Evolutionary conservation across 1,284 basidiomycete genomes (phyloP), one percentile per base, ranked within the genome.

Genomic region (Vanrija humicola): DNA sequence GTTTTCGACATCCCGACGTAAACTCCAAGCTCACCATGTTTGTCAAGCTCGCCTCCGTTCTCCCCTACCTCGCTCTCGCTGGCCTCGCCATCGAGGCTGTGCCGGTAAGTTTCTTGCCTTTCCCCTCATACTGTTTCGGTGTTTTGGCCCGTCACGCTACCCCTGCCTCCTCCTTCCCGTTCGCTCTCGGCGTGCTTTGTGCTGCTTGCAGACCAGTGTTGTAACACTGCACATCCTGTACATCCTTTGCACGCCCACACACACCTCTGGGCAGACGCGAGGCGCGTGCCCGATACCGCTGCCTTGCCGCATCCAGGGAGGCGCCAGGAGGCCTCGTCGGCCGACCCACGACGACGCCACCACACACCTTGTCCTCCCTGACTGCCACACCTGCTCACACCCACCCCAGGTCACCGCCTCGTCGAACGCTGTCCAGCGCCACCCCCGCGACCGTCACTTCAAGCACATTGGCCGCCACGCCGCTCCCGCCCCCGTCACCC

Each of bases 1-100:
- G 34, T 7, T 28, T 28, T 34, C 34, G 14, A 34, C 34, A 28
- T 12, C 34, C 5, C 34, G 12, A 34, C 12, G 9, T 34, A 34
- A 12, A 34, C 34, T 14, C 34, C 6, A 28, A 34, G 34, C 34
- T 34, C 34, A 49, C 46, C 6, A 61, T 55, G 56, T 28, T 58
- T 18, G 25, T 26, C 57, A 55, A 55, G 39, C 55, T 61, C 52
- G 46, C 47, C 38, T 38, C 46, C 21, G 18, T 61, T 46, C 59
- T 61, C 23, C 62, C 59, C n/a, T 55, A 55, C 56, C 59, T 61
- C 48, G 59, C 59, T 39, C 40, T 61, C 38, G 51, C 56, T 3
- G 55, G 55, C 8, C 47, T 58, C 10, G 59, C 56, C 47, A 40
- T 58, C 38, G 59, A 61, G 59, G 53, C 52, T 21, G 39, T 39